These are phyloP conservation scores for Globisporangium alternatum DNA, from an alignment of 352 stramenopile genomes.

Conservation along the genomic window DNA sequence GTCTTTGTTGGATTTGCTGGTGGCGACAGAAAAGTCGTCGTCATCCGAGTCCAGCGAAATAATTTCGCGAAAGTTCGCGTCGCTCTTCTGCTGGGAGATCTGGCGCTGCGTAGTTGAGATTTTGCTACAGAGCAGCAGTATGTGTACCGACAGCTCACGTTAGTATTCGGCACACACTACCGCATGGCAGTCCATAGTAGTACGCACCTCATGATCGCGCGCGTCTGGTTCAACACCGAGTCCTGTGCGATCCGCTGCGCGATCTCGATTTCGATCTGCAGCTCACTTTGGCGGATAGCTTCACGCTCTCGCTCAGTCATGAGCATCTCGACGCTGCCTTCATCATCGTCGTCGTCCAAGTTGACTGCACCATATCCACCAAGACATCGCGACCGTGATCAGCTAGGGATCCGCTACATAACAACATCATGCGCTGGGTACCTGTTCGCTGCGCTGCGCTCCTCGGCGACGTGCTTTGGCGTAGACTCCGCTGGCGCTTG, in stretches of 20 bases:
- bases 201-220: conserved; percentile 52
- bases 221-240: conserved; percentile 54
- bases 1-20: conserved; percentile 6
- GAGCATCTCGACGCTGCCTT: conserved; percentile 26
- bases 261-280: conserved; percentile 56
- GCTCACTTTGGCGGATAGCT: conserved; percentile 29
- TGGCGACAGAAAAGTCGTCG: conserved; percentile 16
- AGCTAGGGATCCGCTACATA: not conserved
- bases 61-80: conserved; percentile 21
- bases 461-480: conserved; percentile 15
- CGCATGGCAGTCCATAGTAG: not conserved
- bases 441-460: conserved; percentile 19
- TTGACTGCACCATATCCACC: conserved; percentile 14
- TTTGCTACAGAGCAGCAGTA: conserved; percentile 19
- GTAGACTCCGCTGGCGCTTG: conserved; percentile 16
- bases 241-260: conserved; percentile 45
- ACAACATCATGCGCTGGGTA: not conserved
- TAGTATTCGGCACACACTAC: not conserved
- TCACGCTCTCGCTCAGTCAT: conserved; percentile 40
- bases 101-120: conserved; percentile 27
- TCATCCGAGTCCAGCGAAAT: conserved; percentile 63
- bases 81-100: conserved; percentile 13
- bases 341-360: conserved; percentile 27
- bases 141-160: no score
- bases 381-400: not conserved